Base-by-base conservation (phyloP, 2,329 filamentous ascomycete genomes). In the Pyrenophora seminiperda region DNA sequence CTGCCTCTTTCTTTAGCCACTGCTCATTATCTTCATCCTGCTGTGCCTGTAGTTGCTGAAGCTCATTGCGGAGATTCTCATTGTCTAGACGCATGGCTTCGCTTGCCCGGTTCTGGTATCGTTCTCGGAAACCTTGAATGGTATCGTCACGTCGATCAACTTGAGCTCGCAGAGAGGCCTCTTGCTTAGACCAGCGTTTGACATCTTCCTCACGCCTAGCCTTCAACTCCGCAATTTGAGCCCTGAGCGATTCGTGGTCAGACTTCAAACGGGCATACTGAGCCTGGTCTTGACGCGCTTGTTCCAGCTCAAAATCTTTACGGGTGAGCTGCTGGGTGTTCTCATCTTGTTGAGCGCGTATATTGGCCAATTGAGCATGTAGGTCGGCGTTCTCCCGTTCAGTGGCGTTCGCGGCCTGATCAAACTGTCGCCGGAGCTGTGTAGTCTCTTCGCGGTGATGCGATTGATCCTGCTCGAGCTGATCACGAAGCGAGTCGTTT, bases 161-260 rank as follows among this genome's bases (percentile, higher is more conserved):
- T 34, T 63, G 59, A 15, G 60, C 57, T 43, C 68, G 67, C 17
- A 75, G 38, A 7, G 68, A 57, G 11, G 66, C 57, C 49, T 74
- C 70, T 13, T 65, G 62, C 11, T 56, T 59, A 27, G 58, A 47
- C 70, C 71, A 73, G 9, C 65, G 67, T 46, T 63, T 64, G 14
- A 61, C 45, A 20, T 75, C 73, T 20, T 82, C 77, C 47, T 87
- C 81, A 10, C 94, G 79, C 50, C 91, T 89, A 39, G 84, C 81
- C 63, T 88, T 86, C 7, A 94, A 78, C 41, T 88, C 86, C 38
- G 88, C 83, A 42, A 96, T 84, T 68, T 94, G 89, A n/a, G 83
- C 81, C 54, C 79, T 83, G 41, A 96, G 76, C 6, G 86, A 75
- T 9, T 82, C 82, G 66, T 93, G 88, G 62, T 93, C 88, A 47